A percentile compares a stretch with the other conserved stretches of the same genome.
Conservation (phyloP, 1,139 yeast species). For the Hyphopichia fennica region DNA sequence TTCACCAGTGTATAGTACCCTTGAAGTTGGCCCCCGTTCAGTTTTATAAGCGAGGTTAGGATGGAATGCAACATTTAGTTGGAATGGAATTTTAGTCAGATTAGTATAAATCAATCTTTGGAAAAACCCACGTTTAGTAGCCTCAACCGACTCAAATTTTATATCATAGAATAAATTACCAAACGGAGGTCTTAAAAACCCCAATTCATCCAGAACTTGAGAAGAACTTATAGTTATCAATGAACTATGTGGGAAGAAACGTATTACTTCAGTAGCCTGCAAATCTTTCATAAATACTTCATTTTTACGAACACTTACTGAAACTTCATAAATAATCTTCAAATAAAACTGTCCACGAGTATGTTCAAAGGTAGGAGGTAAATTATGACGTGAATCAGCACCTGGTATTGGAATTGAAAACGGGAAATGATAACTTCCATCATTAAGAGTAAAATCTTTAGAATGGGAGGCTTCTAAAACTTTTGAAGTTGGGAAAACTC, state of each 20-base stretch:
- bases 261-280: neutral
- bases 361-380: neutral
- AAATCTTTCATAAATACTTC: neutral
- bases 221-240: neutral
- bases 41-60: no score
- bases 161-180: no score
- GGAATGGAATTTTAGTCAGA: no score
- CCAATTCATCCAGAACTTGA: neutral
- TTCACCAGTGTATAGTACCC: no score
- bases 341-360: neutral
- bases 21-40: no score
- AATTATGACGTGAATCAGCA: neutral
- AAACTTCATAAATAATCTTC: neutral
- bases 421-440: neutral
- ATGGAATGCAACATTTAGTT: no score
- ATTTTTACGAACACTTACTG: neutral
- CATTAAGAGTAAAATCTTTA: neutral
- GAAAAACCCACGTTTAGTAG: no score
- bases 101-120: no score
- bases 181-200: no score
- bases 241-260: neutral
- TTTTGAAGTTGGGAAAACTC: neutral
- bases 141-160: no score
- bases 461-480: neutral
- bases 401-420: neutral